These are phyloP conservation scores for Millerozyma acaciae DNA, from an alignment of 805 yeast genomes.

Conservation along the genomic window DNA sequence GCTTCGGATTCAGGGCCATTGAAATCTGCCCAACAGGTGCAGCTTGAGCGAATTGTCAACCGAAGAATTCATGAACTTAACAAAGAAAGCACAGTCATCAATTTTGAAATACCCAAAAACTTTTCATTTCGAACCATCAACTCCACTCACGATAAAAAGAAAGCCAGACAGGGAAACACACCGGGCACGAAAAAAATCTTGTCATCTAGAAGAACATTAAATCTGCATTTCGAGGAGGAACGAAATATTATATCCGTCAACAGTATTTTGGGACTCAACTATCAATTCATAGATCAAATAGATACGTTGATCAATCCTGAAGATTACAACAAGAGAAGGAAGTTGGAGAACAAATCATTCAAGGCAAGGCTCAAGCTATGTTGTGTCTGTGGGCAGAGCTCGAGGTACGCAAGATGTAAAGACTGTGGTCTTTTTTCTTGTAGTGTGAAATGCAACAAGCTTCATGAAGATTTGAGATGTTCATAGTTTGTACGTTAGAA, in stretches of 20 bases:
- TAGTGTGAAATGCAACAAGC: conserved; percentile 35
- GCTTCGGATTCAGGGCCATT: conserved; percentile 29
- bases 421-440: conserved; percentile 39
- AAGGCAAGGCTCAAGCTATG: conserved; percentile 36
- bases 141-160: conserved; percentile 19
- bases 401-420: conserved; percentile 36
- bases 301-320: conserved; percentile 14
- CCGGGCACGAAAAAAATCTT: conserved; percentile 41
- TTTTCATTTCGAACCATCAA: conserved; percentile 33
- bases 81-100: conserved; percentile 24
- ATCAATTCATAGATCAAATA: conserved; percentile 37
- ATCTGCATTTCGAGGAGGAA: conserved; percentile 44
- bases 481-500: too few relatives aligned
- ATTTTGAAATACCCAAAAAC: conserved; percentile 41
- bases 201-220: conserved; percentile 40
- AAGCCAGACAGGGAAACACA: conserved; percentile 37
- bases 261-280: conserved; percentile 37
- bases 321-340: conserved; percentile 15
- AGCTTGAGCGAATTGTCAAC: conserved; percentile 35
- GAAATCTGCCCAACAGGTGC: conserved; percentile 41
- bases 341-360: conserved; percentile 10
- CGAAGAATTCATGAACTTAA: conserved; percentile 34
- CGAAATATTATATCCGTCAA: conserved; percentile 40
- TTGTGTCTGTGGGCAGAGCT: conserved; percentile 37
- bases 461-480: conserved; percentile 42